These are phyloP conservation scores for Letharia lupina DNA, from an alignment of 495 filamentous ascomycete genomes.

Conservation along the genomic window DNA sequence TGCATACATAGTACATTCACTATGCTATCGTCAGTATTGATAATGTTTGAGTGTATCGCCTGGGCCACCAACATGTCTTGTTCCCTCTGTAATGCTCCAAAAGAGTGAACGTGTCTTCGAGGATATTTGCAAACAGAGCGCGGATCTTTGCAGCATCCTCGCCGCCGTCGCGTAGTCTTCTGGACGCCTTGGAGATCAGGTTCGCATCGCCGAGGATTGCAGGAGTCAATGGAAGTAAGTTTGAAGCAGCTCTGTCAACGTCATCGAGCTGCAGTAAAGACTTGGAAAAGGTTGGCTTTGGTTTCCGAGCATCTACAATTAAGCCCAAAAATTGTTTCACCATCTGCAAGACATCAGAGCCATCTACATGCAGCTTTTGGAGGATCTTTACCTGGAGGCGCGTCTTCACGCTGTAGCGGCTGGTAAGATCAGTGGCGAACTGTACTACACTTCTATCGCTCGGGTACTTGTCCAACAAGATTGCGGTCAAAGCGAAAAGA, in stretches of 20 bases:
- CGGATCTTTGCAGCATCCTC: conserved; percentile 51
- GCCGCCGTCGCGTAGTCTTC: conserved; percentile 26
- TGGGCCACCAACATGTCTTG: conserved; percentile 33
- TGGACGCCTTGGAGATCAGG: conserved; percentile 39
- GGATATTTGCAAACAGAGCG: conserved; percentile 56
- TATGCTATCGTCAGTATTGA: neutral
- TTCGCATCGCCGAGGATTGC: conserved; percentile 43
- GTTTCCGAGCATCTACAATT: conserved; percentile 60
- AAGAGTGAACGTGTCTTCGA: conserved; percentile 59
- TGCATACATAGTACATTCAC: conserved; percentile 57
- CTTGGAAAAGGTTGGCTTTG: conserved; percentile 59
- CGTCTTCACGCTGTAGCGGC: conserved; percentile 46
- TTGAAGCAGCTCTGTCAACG: conserved; percentile 48
- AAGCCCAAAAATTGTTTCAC: conserved; percentile 60
- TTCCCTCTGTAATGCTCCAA: conserved; percentile 51
- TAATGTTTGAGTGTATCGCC: neutral
- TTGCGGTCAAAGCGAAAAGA: conserved; percentile 60
- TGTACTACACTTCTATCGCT: conserved; percentile 37
- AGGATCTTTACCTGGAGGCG: conserved; percentile 44
- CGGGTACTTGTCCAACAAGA: conserved; percentile 63
- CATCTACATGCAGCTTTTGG: neutral
- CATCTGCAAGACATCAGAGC: conserved; percentile 5
- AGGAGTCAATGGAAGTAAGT: conserved; percentile 54
- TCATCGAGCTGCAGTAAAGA: conserved; percentile 57
- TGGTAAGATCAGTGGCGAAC: conserved; percentile 41